A percentile compares a stretch with the other conserved stretches of the same genome.
Evolutionary conservation across 106 monocot species (phyloP).

Genomic region (Dendrobium chrysotoxum): DNA sequence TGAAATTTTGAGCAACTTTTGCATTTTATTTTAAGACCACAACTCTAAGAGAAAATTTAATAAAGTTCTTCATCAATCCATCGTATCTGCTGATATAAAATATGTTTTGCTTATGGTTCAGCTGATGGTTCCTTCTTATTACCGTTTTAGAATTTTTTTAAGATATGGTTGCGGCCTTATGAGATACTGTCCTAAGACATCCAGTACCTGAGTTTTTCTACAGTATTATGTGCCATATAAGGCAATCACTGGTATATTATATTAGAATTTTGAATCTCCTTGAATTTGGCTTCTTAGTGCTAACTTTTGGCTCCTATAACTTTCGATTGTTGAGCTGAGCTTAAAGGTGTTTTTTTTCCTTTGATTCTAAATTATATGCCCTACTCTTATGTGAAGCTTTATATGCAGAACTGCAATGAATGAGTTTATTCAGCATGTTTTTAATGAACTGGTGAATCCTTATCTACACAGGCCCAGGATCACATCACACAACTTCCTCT

Average conservation of each 20-base stretch:
- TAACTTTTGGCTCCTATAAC: too few species aligned
- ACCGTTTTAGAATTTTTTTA: not conserved
- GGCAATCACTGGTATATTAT: not conserved
- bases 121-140: not conserved
- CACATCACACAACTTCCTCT: constrained; percentile 36
- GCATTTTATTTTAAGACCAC: too few species aligned
- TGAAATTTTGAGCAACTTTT: too few species aligned
- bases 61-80: not conserved
- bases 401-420: not conserved
- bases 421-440: not conserved
- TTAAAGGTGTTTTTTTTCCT: not conserved
- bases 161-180: not conserved
- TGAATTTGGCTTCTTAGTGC: not conserved
- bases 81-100: not conserved
- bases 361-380: not conserved
- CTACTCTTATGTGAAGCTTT: not conserved
- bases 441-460: not conserved
- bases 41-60: too few species aligned
- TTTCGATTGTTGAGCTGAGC: not conserved
- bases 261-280: not conserved
- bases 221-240: not conserved
- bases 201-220: not conserved
- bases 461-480: constrained; percentile 44
- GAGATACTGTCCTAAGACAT: not conserved
- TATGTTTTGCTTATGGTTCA: not conserved